Evolutionary conservation across 192 early-diverging fungal genomes (phyloP), one percentile per base, ranked within the genome.

Genomic region (Coemansia reversa): DNA sequence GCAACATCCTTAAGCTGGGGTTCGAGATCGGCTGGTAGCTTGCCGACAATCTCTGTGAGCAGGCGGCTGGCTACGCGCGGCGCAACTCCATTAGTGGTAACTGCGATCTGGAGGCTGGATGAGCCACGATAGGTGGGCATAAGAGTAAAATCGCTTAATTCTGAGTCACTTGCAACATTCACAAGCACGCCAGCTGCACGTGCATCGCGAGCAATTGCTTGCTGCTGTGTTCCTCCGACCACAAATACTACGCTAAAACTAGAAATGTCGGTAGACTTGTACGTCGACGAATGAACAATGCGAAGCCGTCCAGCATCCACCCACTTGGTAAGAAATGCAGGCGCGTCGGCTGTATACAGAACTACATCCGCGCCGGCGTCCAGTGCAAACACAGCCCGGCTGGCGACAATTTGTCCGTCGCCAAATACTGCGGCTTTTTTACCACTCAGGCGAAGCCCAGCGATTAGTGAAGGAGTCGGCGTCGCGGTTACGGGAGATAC

Each of bases 101-200:
- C 87, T 0, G 90, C 91, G 24, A 94, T 81, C 81, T 93, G 92
- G 23, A 92, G 67, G n/a, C 77, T 63, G 22, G 67, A 75, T 24
- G 84, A 78, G 51, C 90, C 89, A 39, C 87, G 77, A 59, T 88
- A 85, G 27, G 86, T 88, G 16, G 91, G 88, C 65, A 91, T 85
- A 70, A 94, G 88, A 64, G 82, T 84, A 76, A 94, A 94, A 66
- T 92, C 90, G 73, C 90, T 93, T n/a, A 91, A 70, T 12, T 86
- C 85, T 7, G 79, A 78, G 50, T 84, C 80, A 63, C 92, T 92
- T 0, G 92, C 86, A 12, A 90, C 88, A 60, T 94, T 93, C 11
- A 94, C 83, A 23, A 89, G 89, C 18, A 92, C 87, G 5, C 87
- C 81, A 8, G 59, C 84, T 22, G 86, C 81, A 66, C 60, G 77